phyloP scores from a whole-genome alignment of 805 yeast species.

The Nakazawaea ishiwadae region DNA sequence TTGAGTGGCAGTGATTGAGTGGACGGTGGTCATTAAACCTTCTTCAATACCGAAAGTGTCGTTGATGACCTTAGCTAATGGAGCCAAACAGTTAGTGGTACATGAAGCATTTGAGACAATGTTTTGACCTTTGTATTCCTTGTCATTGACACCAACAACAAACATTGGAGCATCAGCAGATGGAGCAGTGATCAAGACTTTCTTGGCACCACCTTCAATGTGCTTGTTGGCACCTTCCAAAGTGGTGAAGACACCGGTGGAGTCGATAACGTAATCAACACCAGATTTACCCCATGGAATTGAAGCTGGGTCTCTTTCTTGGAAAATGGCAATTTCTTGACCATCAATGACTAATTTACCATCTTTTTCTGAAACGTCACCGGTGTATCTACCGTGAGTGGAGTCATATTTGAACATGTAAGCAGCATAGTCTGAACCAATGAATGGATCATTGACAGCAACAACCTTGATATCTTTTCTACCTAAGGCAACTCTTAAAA shows the following conservation, averaged over 20 bases:
- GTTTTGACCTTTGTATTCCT: slow-evolving; percentile 68
- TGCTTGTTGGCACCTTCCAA: slow-evolving; percentile 78
- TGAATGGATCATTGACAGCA: slow-evolving; percentile 91
- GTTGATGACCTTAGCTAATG: slow-evolving; percentile 85
- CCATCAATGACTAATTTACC: slow-evolving; percentile 66
- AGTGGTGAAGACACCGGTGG: slow-evolving; percentile 92
- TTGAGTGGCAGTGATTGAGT: slow-evolving; percentile 94
- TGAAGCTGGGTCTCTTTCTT: slow-evolving; percentile 79
- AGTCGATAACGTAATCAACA: slow-evolving; percentile 85
- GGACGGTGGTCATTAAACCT: slow-evolving; percentile 95
- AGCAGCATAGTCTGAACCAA: slow-evolving; percentile 85
- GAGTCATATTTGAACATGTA: slow-evolving; percentile 96
- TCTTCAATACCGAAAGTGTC: slow-evolving; percentile 83
- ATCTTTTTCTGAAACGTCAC: slow-evolving; percentile 59
- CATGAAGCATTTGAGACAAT: slow-evolving; percentile 92
- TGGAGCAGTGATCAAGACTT: slow-evolving; percentile 93
- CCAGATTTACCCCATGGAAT: slow-evolving; percentile 86
- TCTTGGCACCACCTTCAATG: slow-evolving; percentile 88
- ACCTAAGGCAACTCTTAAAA: slow-evolving; percentile 71
- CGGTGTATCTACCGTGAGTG: slow-evolving; percentile 82
- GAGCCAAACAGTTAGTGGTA: slow-evolving; percentile 95
- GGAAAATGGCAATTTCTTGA: slow-evolving; percentile 58
- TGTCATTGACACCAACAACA: slow-evolving; percentile 86
- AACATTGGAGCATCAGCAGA: slow-evolving; percentile 94
- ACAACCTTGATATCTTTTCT: slow-evolving; percentile 77